A percentile compares a stretch with the other conserved stretches of the same genome.
phyloP scores from a whole-genome alignment of 257 asterid species.

The Solanum appendiculatum region DNA sequence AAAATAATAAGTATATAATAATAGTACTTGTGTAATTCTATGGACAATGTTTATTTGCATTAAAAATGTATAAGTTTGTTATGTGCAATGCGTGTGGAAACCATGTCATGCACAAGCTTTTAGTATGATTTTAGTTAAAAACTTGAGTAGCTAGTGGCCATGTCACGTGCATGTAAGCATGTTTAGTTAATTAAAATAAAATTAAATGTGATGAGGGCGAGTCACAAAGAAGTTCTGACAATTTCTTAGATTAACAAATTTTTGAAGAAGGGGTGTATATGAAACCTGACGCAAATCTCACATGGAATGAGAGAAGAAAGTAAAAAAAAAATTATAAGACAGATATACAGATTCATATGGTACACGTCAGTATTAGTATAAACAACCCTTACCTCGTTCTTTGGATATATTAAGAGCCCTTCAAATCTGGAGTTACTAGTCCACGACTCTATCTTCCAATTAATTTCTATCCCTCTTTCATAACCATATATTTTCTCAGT shows the following conservation, averaged over 20 bases:
- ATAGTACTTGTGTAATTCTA: neutral
- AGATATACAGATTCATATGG: neutral
- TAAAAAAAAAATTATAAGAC: too few species aligned
- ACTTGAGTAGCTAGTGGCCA: neutral
- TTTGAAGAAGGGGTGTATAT: neutral
- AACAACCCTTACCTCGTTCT: neutral
- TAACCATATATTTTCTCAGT: accelerated
- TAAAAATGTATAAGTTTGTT: neutral
- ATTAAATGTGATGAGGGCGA: neutral
- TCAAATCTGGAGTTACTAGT: too few species aligned
- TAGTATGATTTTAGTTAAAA: neutral
- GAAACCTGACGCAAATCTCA: neutral
- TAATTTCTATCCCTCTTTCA: neutral
- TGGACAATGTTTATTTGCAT: neutral
- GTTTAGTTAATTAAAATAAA: neutral
- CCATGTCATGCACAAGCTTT: neutral
- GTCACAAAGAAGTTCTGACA: too few species aligned
- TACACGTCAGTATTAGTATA: too few species aligned
- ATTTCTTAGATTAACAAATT: neutral
- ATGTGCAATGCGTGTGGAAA: neutral
- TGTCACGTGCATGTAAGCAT: neutral
- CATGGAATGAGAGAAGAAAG: neutral
- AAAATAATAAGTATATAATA: neutral
- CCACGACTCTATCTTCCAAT: too few species aligned
- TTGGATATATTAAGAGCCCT: neutral